Evolutionary conservation across 257 asterid species (phyloP).

Genomic region (Gentiana dahurica): DNA sequence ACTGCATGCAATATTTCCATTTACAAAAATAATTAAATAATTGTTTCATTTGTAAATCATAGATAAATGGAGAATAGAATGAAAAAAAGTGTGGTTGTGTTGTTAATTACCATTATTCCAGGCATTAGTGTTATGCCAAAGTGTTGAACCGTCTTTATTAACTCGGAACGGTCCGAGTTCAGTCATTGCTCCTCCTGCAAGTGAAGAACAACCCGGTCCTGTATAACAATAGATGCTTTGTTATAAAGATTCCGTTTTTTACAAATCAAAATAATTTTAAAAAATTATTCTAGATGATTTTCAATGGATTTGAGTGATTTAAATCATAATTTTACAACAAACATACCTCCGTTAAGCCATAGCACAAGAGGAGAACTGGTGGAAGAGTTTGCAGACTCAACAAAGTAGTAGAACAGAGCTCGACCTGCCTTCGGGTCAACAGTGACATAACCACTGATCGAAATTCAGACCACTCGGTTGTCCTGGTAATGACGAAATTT

Average conservation of each 20-base stretch:
- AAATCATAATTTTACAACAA: background rate
- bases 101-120: slow-evolving; percentile 18
- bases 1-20: slow-evolving; percentile 21
- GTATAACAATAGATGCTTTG: background rate
- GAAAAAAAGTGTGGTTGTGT: too few relatives aligned
- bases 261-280: background rate
- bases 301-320: background rate
- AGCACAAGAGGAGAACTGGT: slow-evolving; percentile 33
- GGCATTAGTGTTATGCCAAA: slow-evolving; percentile 12
- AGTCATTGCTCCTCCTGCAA: slow-evolving; percentile 20
- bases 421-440: too few relatives aligned
- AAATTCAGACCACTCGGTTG: too few relatives aligned
- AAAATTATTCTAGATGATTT: background rate
- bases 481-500: too few relatives aligned
- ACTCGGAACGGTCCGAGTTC: slow-evolving; percentile 26
- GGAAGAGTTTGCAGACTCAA: slow-evolving; percentile 10
- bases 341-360: slow-evolving; percentile 54
- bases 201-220: slow-evolving; percentile 26
- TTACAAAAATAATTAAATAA: too few relatives aligned
- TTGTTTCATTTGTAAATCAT: too few relatives aligned
- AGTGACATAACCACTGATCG: too few relatives aligned
- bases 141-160: slow-evolving; percentile 17
- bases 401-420: too few relatives aligned
- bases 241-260: background rate
- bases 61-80: too few relatives aligned